Evolutionary conservation across 768 basidiomycete species (phyloP).

Genomic region (Sarcodon sp.): DNA sequence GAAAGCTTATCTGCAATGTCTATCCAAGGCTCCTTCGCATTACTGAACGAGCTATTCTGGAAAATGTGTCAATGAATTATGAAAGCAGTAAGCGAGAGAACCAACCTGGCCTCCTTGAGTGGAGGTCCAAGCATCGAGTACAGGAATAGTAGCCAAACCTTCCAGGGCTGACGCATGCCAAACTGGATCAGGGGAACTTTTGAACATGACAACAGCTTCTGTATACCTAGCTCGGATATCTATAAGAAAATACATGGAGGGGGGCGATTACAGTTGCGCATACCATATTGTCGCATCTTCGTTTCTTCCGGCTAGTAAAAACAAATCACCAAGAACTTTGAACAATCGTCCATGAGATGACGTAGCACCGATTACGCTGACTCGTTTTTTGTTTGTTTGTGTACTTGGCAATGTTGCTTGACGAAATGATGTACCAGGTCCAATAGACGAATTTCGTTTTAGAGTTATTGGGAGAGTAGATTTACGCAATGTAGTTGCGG

Average conservation of each 20-base stretch:
- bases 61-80: conserved; percentile 3
- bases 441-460: conserved; percentile 44
- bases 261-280: conserved; percentile 6
- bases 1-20: conserved; percentile 64
- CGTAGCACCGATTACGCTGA: conserved; percentile 48
- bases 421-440: conserved; percentile 25
- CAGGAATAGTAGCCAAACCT: conserved; percentile 64
- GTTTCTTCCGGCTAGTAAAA: conserved; percentile 74
- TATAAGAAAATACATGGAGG: conserved; percentile 6
- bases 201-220: conserved; percentile 73
- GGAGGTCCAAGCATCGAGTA: conserved; percentile 77
- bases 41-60: conserved; percentile 42
- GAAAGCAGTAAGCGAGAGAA: conserved; percentile 7
- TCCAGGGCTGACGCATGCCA: conserved; percentile 91
- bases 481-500: conserved; percentile 13
- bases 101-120: conserved; percentile 57
- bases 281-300: conserved; percentile 78
- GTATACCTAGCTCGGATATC: conserved; percentile 47
- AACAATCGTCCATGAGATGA: conserved; percentile 78
- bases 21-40: conserved; percentile 57
- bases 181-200: conserved; percentile 56
- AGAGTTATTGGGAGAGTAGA: conserved; percentile 18
- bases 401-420: conserved; percentile 37
- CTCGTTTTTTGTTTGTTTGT: conserved; percentile 36
- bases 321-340: conserved; percentile 84